These are phyloP conservation scores for Acer campestre DNA, from an alignment of 345 rosid species.

Conservation along the genomic window DNA sequence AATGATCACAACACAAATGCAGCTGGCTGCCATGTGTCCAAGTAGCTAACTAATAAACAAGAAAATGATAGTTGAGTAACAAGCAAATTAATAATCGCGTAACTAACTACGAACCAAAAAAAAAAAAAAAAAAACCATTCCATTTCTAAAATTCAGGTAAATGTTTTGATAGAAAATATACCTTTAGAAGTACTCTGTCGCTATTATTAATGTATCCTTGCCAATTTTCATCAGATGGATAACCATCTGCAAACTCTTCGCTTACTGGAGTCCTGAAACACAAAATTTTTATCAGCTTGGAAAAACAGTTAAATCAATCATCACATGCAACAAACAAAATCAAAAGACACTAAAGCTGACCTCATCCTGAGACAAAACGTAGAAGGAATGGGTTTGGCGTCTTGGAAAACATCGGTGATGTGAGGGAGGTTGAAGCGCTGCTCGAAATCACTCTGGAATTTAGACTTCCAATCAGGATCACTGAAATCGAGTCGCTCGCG, in stretches of 20 bases:
- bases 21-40: no score
- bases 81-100: neutral
- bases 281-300: neutral
- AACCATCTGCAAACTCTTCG: conserved; percentile 70
- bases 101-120: neutral
- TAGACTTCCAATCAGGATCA: conserved; percentile 78
- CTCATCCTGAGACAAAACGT: conserved; percentile 93
- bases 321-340: neutral
- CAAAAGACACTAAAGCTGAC: conserved; percentile 29
- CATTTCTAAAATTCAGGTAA: no score
- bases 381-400: conserved; percentile 66
- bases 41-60: neutral
- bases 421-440: conserved; percentile 77
- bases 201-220: conserved; percentile 91
- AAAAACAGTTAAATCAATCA: neutral
- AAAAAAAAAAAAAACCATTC: neutral
- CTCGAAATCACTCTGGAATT: conserved; percentile 74
- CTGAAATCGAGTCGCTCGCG: conserved; percentile 51
- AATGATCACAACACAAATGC: no score
- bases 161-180: conserved; percentile 5
- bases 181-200: conserved; percentile 96
- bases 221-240: conserved; percentile 96
- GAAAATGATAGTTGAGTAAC: neutral
- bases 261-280: conserved; percentile 60
- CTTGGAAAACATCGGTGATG: conserved; percentile 69